Evolutionary conservation across 225 moss, liverwort and hornwort genomes (phyloP), one percentile per base, ranked within the genome.

Genomic region (Rhytidiadelphus loreus): DNA sequence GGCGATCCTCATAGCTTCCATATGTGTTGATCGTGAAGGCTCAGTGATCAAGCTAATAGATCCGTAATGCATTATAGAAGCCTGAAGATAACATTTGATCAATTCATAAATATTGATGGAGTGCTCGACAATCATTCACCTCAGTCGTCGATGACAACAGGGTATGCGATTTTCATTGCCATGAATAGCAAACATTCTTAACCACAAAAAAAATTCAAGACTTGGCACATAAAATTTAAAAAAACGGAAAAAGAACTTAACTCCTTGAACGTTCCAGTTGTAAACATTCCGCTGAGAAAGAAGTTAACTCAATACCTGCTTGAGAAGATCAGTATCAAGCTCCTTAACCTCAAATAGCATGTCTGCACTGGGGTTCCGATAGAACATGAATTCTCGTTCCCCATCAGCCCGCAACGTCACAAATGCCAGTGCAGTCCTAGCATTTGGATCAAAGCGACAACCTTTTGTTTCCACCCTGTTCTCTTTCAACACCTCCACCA

Each of bases 1-100:
- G 39, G 98, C 98, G 89, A 96, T 90, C 82, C 91, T 93, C 95
- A 98, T 90, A 56, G 96, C 96, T 81, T 95, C 96, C 92, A 96
- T 71, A 52, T 98, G 98, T 75, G 98, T 96, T 86, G 96, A 92
- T 41, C 98, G 96, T 86, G 96, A 98, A 64, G 98, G 98, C 84
- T 98, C 98, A 33, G 98, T 92, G 85, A 98, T 98, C 75, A 98
- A 95, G 83, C 98, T 98, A 87, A 98, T 98, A 29, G 98, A 98
- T 69, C 98, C 97, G 74, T 95, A 98, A 88, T 98, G 97, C 86
- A 98, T 93, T 76, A 98, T 93, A 66, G 92, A 89, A 86, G 97
- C 97, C 97, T 97, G 93, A 80, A 87, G 66, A 70, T 75, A 70
- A n/a, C 88, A 88, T 83, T 78, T 73, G 58, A 63, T 76, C 69